Evolutionary conservation across 1,284 basidiomycete genomes (phyloP), one percentile per base, ranked within the genome.

Genomic region (Sparassis latifolia): DNA sequence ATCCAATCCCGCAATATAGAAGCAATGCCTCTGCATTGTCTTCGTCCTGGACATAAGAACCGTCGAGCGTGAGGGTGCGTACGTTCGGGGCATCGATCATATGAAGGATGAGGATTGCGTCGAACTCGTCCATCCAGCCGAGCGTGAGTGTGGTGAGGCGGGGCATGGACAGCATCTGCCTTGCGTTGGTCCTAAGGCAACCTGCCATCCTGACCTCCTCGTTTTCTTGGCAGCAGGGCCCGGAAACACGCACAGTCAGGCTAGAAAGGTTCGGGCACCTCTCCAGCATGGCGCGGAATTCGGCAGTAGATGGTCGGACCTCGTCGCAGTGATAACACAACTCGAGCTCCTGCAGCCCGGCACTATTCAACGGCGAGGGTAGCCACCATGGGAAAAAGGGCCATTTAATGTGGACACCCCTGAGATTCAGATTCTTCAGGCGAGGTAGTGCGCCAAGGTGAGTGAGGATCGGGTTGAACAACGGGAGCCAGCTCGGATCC

Each of bases 401-500:
- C 63, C 61, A 62, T 27, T 59, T 39, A 2, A 54, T 37, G 48
- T 62, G 61, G 33, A 62, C 61, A 5, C 61, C 61, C 5, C 59
- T 59, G 3, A 62, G 54, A 1, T 52, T 44, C 33, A 62, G 58
- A n/a, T 49, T 49, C 28, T 55, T 47, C 7, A 62, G 47, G 30
- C 51, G 50, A 20, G 59, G 58, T 27, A 60, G 52, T 27, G 55
- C 51, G 35, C 35, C 7, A 12, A 12, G 35, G 7, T 37, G 33
- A 35, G 40, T 27, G 31, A 35, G 48, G 47, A 42, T 55, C 41
- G 54, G 55, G 42, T 57, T 55, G 50, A 69, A 62, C 40, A 63
- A 63, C 27, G 76, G 64, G 48, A 71, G 20, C 20, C 20, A 69
- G 4, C 56, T 52, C 4, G 67, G 67, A n/a, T 65, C 61, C 52